phyloP scores from a whole-genome alignment of 2,329 filamentous ascomycete genomes.

The Colletotrichum gloeosporioides region DNA sequence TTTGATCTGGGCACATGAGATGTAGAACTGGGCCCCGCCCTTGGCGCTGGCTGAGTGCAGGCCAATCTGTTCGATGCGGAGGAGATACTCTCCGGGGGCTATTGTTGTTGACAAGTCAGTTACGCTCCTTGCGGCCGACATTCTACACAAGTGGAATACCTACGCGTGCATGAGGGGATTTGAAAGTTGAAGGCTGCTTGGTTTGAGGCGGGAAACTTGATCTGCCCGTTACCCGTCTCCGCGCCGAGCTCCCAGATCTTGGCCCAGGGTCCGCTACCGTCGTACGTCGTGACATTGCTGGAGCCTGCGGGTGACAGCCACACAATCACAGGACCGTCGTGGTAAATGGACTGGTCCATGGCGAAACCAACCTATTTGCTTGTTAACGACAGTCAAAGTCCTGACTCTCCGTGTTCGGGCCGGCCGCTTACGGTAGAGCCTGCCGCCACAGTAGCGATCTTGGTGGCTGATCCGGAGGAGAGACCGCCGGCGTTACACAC shows the following conservation, averaged over 20 bases:
- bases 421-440: conserved; percentile 5
- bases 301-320: conserved; percentile 17
- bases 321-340: conserved; percentile 14
- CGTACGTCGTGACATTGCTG: conserved; percentile 6
- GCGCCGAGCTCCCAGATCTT: conserved; percentile 19
- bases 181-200: conserved; percentile 16
- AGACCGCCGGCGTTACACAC: conserved; percentile 49
- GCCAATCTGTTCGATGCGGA: conserved; percentile 41
- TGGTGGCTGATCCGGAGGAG: conserved; percentile 1
- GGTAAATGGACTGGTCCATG: conserved; percentile 18
- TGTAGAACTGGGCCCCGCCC: conserved; percentile 41
- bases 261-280: conserved; percentile 14
- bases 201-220: conserved; percentile 17
- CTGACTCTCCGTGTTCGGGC: neutral
- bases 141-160: neutral
- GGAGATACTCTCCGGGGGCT: conserved; percentile 33
- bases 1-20: conserved; percentile 38
- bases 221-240: conserved; percentile 10
- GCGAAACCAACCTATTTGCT: neutral
- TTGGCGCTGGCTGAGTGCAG: conserved; percentile 36
- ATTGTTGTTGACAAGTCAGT: neutral
- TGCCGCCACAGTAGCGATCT: conserved; percentile 12
- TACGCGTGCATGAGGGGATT: conserved; percentile 19
- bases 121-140: neutral
- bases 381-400: neutral